Evolutionary conservation across 1,284 basidiomycete genomes (phyloP).

Genomic region (Cutaneotrichosporon arboriforme): DNA sequence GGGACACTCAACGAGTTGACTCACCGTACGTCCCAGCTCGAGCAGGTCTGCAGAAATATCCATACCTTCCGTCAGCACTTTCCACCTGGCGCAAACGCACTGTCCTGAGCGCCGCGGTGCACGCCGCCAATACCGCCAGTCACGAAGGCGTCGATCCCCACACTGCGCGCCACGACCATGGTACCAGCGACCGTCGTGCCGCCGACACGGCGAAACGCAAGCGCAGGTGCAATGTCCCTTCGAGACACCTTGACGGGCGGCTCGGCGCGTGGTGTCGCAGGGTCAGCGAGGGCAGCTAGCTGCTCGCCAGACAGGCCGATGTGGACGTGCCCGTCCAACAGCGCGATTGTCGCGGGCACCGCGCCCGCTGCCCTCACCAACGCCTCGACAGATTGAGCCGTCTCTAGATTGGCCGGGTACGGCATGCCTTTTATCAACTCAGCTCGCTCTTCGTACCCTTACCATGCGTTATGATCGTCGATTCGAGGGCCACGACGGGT

Average conservation of each 20-base stretch:
- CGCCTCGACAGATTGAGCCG: constrained; percentile 66
- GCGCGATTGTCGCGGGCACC: constrained; percentile 83
- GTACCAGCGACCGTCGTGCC: constrained; percentile 91
- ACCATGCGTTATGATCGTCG: constrained; percentile 86
- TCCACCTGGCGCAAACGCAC: constrained; percentile 51
- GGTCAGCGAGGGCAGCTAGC: constrained; percentile 60
- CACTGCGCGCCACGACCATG: constrained; percentile 69
- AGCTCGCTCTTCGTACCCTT: not conserved
- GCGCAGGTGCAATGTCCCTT: constrained; percentile 74
- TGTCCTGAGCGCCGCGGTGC: constrained; percentile 82
- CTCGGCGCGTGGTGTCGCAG: constrained; percentile 32
- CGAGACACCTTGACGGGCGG: constrained; percentile 70
- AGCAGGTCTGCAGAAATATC: constrained; percentile 88
- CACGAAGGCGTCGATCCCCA: constrained; percentile 69
- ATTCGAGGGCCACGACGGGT: constrained; percentile 56
- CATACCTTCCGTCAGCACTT: constrained; percentile 59
- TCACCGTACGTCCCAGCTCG: constrained; percentile 66
- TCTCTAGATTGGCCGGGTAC: constrained; percentile 68
- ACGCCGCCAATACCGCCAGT: constrained; percentile 60
- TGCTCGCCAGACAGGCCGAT: constrained; percentile 69
- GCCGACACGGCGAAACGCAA: constrained; percentile 66
- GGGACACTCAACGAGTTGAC: not conserved
- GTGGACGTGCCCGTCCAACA: constrained; percentile 77
- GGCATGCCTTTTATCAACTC: constrained; percentile 57
- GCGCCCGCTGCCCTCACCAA: constrained; percentile 73